Conservation (phyloP, 345 rosid species). For the Pugionium dolabratum region DNA sequence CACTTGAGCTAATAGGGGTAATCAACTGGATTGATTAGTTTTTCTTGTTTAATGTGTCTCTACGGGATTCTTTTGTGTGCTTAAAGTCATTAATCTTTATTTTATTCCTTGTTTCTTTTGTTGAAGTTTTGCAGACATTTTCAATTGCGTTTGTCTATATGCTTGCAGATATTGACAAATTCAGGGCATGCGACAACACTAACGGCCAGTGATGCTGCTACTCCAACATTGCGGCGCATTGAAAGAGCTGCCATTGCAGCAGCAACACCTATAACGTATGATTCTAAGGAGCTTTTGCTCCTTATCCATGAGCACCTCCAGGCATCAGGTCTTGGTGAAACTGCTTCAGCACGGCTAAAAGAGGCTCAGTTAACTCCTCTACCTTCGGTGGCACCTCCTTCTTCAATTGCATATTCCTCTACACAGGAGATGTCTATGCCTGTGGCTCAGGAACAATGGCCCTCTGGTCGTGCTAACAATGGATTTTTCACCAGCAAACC, state of each 20-base stretch:
- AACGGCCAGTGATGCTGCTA: slow-evolving; percentile 99
- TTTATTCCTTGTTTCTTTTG: not conserved
- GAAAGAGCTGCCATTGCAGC: slow-evolving; percentile 99
- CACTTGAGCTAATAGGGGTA: slow-evolving; percentile 94
- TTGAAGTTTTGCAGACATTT: slow-evolving; percentile 12
- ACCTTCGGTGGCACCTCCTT: slow-evolving; percentile 63
- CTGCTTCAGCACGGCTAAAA: slow-evolving; percentile 68
- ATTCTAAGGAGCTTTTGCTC: slow-evolving; percentile 85
- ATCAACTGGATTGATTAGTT: slow-evolving; percentile 30
- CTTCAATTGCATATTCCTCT: slow-evolving; percentile 57
- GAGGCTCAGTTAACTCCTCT: slow-evolving; percentile 93
- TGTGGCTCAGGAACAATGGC: slow-evolving; percentile 75
- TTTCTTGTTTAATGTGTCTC: not conserved
- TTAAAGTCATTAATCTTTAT: too few relatives aligned
- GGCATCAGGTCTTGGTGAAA: slow-evolving; percentile 75
- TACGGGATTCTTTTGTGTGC: not conserved
- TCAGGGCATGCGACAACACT: slow-evolving; percentile 90
- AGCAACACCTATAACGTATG: slow-evolving; percentile 94
- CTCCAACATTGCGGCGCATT: slow-evolving; percentile 92
- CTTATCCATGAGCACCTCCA: slow-evolving; percentile 97
- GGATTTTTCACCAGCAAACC: slow-evolving; percentile 74
- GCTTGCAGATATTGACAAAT: slow-evolving; percentile 83
- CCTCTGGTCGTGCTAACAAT: slow-evolving; percentile 64
- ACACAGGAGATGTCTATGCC: slow-evolving; percentile 55
- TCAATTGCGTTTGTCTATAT: slow-evolving; percentile 26